Evolutionary conservation across 169 alveolate species (phyloP).

Genomic region (Ichthyophthirius multifiliis): DNA sequence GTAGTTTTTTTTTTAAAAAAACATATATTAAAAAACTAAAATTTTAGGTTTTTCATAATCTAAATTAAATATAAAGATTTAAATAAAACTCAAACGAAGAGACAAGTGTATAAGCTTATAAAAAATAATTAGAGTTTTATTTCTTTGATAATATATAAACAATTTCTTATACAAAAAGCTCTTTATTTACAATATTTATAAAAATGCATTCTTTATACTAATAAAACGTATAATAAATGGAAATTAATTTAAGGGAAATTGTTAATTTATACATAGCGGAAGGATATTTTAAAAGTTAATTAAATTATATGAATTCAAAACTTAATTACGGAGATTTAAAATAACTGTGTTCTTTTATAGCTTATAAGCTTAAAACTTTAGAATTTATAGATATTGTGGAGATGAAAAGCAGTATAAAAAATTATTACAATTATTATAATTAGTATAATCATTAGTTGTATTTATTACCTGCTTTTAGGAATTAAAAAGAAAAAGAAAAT

Average conservation of each 20-base stretch:
- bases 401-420: neutral
- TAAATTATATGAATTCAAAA: slow-evolving; percentile 39
- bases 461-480: no score
- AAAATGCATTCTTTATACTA: no score
- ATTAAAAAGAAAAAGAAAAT: no score
- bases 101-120: no score
- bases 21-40: neutral
- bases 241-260: slow-evolving; percentile 26
- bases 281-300: slow-evolving; percentile 31
- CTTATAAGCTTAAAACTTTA: neutral
- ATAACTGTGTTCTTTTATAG: neutral
- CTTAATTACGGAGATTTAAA: slow-evolving; percentile 18
- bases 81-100: no score
- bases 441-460: no score
- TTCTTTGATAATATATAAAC: no score
- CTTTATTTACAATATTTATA: no score
- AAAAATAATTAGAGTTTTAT: no score
- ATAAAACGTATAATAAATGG: neutral
- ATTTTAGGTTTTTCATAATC: neutral
- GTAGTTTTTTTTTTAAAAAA: neutral
- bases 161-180: no score
- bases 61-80: neutral
- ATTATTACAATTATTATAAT: neutral
- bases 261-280: slow-evolving; percentile 40
- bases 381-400: neutral